Evolutionary conservation across 2,329 filamentous ascomycete species (phyloP).

Genomic region (Penicillium expansum): DNA sequence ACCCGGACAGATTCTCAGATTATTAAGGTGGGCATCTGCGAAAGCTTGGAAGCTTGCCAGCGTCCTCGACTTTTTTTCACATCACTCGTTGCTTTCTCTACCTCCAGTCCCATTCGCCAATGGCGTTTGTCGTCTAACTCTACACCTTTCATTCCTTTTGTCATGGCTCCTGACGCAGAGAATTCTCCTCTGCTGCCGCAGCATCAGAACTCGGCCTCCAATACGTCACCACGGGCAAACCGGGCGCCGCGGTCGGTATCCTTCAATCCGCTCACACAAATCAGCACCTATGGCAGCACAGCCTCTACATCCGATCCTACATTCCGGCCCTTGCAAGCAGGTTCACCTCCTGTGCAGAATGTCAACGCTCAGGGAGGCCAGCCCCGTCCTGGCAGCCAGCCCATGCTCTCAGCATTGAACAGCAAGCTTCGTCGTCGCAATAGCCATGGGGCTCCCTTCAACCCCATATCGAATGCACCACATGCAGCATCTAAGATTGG

Average conservation of each 20-base stretch:
- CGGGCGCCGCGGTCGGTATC: constrained; percentile 46
- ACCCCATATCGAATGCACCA: constrained; percentile 41
- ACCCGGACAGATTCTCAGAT: constrained; percentile 10
- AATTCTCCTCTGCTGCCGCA: constrained; percentile 43
- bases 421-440: constrained; percentile 83
- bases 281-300: constrained; percentile 44
- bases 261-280: constrained; percentile 48
- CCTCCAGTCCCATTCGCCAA: constrained; percentile 9
- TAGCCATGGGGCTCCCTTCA: constrained; percentile 65
- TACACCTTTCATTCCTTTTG: constrained; percentile 2
- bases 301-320: constrained; percentile 40
- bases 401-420: constrained; percentile 76
- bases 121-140: constrained; percentile 16
- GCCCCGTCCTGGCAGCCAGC: constrained; percentile 43
- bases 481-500: constrained; percentile 70
- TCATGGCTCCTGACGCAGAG: constrained; percentile 42
- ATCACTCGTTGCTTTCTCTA: constrained; percentile 10
- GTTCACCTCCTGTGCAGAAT: constrained; percentile 37
- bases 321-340: constrained; percentile 42
- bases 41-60: constrained; percentile 11
- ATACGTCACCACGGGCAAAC: constrained; percentile 39
- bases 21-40: constrained; percentile 25
- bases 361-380: constrained; percentile 26
- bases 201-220: constrained; percentile 30
- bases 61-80: constrained; percentile 15